Conservation (phyloP, 768 basidiomycete genomes). For the Mycena metata region DNA sequence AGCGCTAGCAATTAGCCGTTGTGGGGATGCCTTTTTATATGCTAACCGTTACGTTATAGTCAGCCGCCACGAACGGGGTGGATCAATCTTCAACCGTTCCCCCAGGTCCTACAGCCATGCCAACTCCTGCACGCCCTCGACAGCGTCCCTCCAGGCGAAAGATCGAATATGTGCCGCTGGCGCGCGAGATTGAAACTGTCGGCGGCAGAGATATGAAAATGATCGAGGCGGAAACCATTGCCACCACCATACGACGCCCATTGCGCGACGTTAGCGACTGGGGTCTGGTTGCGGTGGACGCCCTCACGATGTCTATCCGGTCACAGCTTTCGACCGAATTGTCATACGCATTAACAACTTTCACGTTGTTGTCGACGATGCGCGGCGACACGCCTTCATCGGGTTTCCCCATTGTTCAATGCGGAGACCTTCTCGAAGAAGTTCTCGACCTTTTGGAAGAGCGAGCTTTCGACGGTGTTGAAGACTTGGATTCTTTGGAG, state of each 20-base stretch:
- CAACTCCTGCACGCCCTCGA: constrained; percentile 53
- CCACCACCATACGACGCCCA: constrained; percentile 65
- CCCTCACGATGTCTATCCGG: constrained; percentile 92
- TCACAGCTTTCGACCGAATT: constrained; percentile 87
- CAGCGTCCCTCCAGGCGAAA: constrained; percentile 77
- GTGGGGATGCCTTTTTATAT: constrained; percentile 18
- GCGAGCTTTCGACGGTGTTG: constrained; percentile 72
- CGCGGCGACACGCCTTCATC: constrained; percentile 71
- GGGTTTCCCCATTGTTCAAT: constrained; percentile 83
- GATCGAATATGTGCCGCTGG: constrained; percentile 89
- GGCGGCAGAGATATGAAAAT: constrained; percentile 86
- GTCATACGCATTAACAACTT: constrained; percentile 90
- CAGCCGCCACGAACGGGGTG: constrained; percentile 46
- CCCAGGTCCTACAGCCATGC: constrained; percentile 46
- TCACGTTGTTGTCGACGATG: constrained; percentile 86
- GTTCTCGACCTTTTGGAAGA: constrained; percentile 90
- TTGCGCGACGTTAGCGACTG: constrained; percentile 86
- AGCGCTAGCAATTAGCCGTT: constrained; percentile 45
- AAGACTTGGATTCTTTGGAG: constrained; percentile 47
- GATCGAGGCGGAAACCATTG: constrained; percentile 72
- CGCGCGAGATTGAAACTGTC: constrained; percentile 78
- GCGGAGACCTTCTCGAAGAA: constrained; percentile 87
- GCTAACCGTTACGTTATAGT: constrained; percentile 46
- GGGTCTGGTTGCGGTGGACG: constrained; percentile 91
- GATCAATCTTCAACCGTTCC: constrained; percentile 41